phyloP scores from a whole-genome alignment of 1,139 yeast genomes.

The Suhomyces bribrorum region DNA sequence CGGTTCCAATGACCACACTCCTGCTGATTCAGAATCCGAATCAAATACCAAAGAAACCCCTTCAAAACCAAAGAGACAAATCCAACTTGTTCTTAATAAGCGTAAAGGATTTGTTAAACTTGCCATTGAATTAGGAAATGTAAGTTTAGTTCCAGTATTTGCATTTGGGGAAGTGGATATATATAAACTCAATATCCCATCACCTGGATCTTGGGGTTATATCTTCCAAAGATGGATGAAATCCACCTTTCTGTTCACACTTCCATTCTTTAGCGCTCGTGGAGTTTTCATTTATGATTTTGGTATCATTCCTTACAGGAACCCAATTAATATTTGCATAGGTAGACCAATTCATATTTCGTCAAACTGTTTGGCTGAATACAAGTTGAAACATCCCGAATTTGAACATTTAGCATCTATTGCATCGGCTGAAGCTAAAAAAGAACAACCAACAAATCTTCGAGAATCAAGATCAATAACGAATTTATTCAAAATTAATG shows the following conservation, averaged over 20 bases:
- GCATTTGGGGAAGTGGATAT: conserved; percentile 92
- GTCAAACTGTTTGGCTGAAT: conserved; percentile 34
- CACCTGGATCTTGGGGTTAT: conserved; percentile 50
- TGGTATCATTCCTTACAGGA: conserved; percentile 84
- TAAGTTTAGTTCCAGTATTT: conserved; percentile 80
- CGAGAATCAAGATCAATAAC: conserved; percentile 22
- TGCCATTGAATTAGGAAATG: conserved; percentile 79
- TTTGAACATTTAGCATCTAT: conserved; percentile 14
- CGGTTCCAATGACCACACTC: neutral
- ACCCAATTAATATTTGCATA: conserved; percentile 75
- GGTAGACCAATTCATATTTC: conserved; percentile 83
- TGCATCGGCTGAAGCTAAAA: conserved; percentile 8
- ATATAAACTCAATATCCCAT: conserved; percentile 63
- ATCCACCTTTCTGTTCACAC: conserved; percentile 70
- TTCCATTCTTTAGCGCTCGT: conserved; percentile 90
- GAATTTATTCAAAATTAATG: conserved; percentile 23
- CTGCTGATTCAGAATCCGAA: neutral
- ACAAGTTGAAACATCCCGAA: conserved; percentile 33
- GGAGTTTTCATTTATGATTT: conserved; percentile 92
- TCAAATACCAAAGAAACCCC: neutral
- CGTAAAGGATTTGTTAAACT: conserved; percentile 88
- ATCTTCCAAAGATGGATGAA: conserved; percentile 74
- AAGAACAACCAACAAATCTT: conserved; percentile 4
- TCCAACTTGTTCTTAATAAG: conserved; percentile 63
- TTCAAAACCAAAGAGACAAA: conserved; percentile 21